Conservation (phyloP, 768 basidiomycete species). For the Panaeolus papilionaceus region DNA sequence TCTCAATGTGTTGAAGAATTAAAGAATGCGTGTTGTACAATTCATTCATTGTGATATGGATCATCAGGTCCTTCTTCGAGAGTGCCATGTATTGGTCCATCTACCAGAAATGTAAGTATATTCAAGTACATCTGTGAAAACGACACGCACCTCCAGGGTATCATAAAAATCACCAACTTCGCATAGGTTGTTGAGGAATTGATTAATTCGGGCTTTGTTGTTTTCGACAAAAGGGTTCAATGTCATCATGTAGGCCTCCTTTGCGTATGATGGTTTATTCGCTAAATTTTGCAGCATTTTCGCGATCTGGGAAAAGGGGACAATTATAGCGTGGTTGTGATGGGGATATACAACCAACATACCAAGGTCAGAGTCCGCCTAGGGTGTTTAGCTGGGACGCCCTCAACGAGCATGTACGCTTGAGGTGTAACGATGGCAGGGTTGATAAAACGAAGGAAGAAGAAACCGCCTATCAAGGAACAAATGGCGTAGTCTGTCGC, state of each 20-base stretch:
- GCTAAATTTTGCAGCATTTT: constrained; percentile 99
- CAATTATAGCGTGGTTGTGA: background rate
- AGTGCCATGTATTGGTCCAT: constrained; percentile 99
- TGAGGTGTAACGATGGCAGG: constrained; percentile 99
- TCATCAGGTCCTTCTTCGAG: constrained; percentile 98
- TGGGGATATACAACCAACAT: constrained; percentile 41
- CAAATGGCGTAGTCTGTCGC: constrained; percentile 99
- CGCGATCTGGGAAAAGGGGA: constrained; percentile 70
- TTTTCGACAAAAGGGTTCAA: constrained; percentile 99
- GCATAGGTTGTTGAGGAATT: constrained; percentile 95
- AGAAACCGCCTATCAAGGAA: constrained; percentile 98
- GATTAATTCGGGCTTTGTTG: constrained; percentile 97
- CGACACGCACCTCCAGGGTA: constrained; percentile 81
- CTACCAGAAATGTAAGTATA: constrained; percentile 45
- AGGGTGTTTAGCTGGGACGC: constrained; percentile 97
- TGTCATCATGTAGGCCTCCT: constrained; percentile 98
- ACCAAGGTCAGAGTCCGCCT: constrained; percentile 92
- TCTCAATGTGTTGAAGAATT: constrained; percentile 94
- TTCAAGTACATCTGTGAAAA: background rate
- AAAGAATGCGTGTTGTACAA: constrained; percentile 98
- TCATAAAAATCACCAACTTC: constrained; percentile 99
- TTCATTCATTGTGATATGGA: constrained; percentile 99
- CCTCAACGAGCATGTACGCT: constrained; percentile 99
- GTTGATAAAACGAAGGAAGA: constrained; percentile 99
- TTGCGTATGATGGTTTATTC: constrained; percentile 97